A percentile compares a stretch with the other conserved stretches of the same genome.
phyloP scores from a whole-genome alignment of 1,284 basidiomycete genomes.

The Sphaerobolus stellatus region DNA sequence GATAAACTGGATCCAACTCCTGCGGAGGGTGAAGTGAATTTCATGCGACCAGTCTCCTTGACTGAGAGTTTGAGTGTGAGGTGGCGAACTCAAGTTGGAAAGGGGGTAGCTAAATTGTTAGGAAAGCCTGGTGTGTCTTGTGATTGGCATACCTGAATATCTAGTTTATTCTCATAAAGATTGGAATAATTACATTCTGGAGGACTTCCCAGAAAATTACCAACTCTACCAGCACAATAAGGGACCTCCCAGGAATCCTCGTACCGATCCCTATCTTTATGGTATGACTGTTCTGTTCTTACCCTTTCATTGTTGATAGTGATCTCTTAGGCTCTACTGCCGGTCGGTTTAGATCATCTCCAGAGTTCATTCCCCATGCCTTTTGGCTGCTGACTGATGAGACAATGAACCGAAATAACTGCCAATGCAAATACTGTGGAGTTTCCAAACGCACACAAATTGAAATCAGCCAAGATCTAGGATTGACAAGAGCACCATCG shows the following conservation, averaged over 20 bases:
- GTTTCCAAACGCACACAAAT: constrained; percentile 57
- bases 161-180: constrained; percentile 34
- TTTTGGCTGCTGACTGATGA: constrained; percentile 69
- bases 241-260: constrained; percentile 46
- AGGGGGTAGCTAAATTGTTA: constrained; percentile 49
- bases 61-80: constrained; percentile 51
- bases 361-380: constrained; percentile 80
- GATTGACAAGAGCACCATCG: constrained; percentile 42
- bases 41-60: constrained; percentile 50
- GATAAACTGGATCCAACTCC: constrained; percentile 50
- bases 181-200: constrained; percentile 54
- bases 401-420: constrained; percentile 47
- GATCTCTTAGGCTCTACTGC: constrained; percentile 42
- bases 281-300: constrained; percentile 44
- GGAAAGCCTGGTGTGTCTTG: constrained; percentile 15
- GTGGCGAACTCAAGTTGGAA: constrained; percentile 61
- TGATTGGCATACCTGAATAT: background rate
- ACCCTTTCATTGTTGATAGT: constrained; percentile 25
- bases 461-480: constrained; percentile 62
- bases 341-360: constrained; percentile 68
- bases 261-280: constrained; percentile 75
- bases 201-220: constrained; percentile 65
- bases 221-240: constrained; percentile 75
- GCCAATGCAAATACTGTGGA: constrained; percentile 76
- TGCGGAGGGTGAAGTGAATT: constrained; percentile 66